A percentile compares a stretch with the other conserved stretches of the same genome.
These are phyloP conservation scores for Funneliformis caledonium DNA, from an alignment of 371 early-diverging fungal genomes.

Conservation along the genomic window DNA sequence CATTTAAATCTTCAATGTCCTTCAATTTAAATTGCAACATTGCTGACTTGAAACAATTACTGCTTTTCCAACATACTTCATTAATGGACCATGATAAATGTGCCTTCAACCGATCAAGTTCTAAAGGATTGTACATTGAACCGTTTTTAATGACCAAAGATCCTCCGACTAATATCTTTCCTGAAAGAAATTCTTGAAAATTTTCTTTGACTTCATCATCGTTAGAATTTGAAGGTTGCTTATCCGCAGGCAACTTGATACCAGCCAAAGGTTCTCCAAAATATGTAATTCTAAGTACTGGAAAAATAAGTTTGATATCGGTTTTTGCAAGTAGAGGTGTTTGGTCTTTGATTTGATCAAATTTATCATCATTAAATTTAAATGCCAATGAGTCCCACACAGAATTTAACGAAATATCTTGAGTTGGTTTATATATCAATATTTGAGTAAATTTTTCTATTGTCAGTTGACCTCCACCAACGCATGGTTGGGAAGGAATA, in stretches of 20 bases:
- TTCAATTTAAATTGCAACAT: background rate
- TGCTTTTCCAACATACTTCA: background rate
- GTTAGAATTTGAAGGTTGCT: too few relatives aligned
- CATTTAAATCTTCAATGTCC: background rate
- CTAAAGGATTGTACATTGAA: background rate
- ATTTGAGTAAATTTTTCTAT: background rate
- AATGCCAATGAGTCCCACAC: background rate
- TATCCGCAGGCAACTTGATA: background rate
- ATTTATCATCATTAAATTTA: background rate
- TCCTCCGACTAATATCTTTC: background rate
- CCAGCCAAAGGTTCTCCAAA: background rate
- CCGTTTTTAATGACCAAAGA: background rate
- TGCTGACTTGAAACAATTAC: background rate
- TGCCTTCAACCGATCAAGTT: constrained; percentile 2
- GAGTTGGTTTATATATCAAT: background rate
- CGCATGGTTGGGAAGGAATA: background rate
- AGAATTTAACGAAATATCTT: background rate
- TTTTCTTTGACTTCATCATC: background rate
- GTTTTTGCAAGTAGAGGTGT: background rate
- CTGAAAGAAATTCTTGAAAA: background rate
- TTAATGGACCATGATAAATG: background rate
- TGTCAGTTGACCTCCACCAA: background rate
- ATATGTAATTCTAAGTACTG: background rate
- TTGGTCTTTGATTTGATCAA: background rate
- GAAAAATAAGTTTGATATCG: background rate